Base-by-base conservation (phyloP, 1,139 yeast species). In the Geotrichum phurueaensis region DNA sequence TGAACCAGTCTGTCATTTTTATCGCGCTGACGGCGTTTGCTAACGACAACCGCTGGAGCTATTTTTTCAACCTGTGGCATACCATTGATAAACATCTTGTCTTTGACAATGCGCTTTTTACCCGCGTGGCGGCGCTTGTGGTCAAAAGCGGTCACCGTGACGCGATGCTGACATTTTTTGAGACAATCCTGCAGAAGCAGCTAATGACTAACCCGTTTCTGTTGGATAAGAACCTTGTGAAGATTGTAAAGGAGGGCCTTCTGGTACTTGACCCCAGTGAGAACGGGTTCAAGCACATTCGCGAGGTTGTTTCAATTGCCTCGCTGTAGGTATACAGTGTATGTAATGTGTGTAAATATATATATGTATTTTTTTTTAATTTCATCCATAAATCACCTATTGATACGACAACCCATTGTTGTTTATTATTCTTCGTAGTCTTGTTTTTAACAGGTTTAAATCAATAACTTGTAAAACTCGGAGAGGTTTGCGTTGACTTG, bases 1-100 rank as follows among this genome's bases (percentile, higher is more conserved):
- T 63, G 23, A 56, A 63, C 39, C 66, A 66, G 33, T 60, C 67
- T 9, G 64, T 71, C 52, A 64, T 77, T 25, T 64, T 73, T 1
- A 64, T 78, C 55, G 68, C 75, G 18, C 65, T 79, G 33, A 68
- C 78, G 0, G 71, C 78, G 1, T 72, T 73, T 56, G 76, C 76
- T 23, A 78, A 78, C 62, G 71, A 73, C n/a, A 65, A 66, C 23
- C 67, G 70, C n/a, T 78, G 78, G 77, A 65, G 64, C 15, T 66
- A 70, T 29, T 72, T 77, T 60, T 75, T 76, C 71, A 65, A 69
- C 2, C 65, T 76, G 2, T 65, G 78, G 65, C 69, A 70, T 22
- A 62, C 66, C 13, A 63, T 71, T 6, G 49, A 64, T 15, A 59
- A 63, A 4, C 50, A 58, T 18, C 61, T 63, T 22, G 53, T 59